These are phyloP conservation scores for Phytophthora brassicae DNA, from an alignment of 352 stramenopile genomes.

Conservation along the genomic window DNA sequence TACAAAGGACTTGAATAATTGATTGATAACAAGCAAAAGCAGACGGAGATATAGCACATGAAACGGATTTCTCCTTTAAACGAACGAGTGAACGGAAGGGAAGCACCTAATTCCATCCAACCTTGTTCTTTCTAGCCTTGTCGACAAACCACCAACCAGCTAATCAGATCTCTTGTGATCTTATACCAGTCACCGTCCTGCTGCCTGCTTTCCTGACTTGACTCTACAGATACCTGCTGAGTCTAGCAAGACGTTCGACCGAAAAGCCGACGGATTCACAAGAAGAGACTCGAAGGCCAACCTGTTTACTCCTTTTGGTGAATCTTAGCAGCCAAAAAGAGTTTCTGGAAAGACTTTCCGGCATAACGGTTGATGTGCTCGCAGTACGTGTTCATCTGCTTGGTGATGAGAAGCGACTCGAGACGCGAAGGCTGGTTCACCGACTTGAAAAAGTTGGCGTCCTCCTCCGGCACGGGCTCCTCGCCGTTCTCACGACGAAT, in stretches of 20 bases:
- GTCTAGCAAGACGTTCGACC: constrained; percentile 9
- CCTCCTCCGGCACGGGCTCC: constrained; percentile 75
- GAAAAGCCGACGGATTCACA: constrained; percentile 20
- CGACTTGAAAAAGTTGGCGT: constrained; percentile 86
- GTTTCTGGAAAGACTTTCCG: constrained; percentile 90
- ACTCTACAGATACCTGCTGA: constrained; percentile 11
- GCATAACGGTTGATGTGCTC: constrained; percentile 92
- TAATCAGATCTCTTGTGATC: constrained; percentile 14
- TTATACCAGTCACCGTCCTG: constrained; percentile 20
- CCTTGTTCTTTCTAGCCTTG: constrained; percentile 36
- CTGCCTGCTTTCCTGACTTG: constrained; percentile 18
- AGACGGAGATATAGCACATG: constrained; percentile 23
- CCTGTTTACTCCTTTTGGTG: constrained; percentile 73
- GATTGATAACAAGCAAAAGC: background rate
- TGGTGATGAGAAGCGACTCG: constrained; percentile 89
- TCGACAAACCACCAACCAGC: constrained; percentile 20
- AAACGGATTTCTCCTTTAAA: constrained; percentile 35
- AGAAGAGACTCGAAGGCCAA: constrained; percentile 17
- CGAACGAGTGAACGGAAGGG: constrained; percentile 19
- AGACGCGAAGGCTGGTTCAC: constrained; percentile 86
- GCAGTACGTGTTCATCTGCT: constrained; percentile 93
- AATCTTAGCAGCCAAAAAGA: constrained; percentile 89
- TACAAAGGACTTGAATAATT: constrained; percentile 6
- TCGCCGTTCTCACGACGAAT: constrained; percentile 74
- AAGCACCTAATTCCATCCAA: constrained; percentile 36